Evolutionary conservation across 139 green algal genomes (phyloP).

Genomic region (Ettlia oleoabundans): DNA sequence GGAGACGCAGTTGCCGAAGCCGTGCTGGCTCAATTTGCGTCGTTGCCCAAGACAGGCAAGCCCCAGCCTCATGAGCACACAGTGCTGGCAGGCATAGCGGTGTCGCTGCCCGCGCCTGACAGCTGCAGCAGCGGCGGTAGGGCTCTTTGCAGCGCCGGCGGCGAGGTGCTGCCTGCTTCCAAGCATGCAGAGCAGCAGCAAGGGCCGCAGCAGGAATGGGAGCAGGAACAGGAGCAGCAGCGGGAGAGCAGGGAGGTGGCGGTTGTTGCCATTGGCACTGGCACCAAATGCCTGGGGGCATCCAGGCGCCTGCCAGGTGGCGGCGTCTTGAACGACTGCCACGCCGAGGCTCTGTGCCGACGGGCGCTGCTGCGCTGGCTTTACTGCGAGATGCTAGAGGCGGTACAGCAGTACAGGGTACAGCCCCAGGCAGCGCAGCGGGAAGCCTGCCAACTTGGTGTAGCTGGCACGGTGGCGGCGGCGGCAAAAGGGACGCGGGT

Average conservation of each 20-base stretch:
- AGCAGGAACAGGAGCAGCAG: conserved; percentile 10
- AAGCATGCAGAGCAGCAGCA: background rate
- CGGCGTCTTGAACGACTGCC: conserved; percentile 75
- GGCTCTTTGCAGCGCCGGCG: too few relatives aligned
- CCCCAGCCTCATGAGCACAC: conserved; percentile 81
- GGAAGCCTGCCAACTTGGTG: background rate
- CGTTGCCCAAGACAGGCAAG: conserved; percentile 79
- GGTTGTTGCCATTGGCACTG: conserved; percentile 77
- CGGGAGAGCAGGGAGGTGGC: background rate
- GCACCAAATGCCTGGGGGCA: conserved; percentile 83
- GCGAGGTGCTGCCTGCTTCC: too few relatives aligned
- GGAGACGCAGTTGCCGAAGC: conserved; percentile 32
- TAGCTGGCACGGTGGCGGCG: background rate
- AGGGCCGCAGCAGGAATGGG: background rate
- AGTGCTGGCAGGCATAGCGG: conserved; percentile 69
- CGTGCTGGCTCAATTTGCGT: conserved; percentile 48
- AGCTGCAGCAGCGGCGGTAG: background rate
- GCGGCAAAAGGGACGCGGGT: background rate
- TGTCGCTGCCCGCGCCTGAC: conserved; percentile 14
- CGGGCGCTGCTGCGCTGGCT: conserved; percentile 75
- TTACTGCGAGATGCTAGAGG: conserved; percentile 56
- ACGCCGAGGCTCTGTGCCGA: conserved; percentile 80
- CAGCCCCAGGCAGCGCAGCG: background rate
- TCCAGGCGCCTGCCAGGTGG: conserved; percentile 9
- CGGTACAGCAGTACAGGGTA: background rate